Evolutionary conservation across 495 filamentous ascomycete genomes (phyloP), one percentile per base, ranked within the genome.

Genomic region (Penicillium simplicissimum): DNA sequence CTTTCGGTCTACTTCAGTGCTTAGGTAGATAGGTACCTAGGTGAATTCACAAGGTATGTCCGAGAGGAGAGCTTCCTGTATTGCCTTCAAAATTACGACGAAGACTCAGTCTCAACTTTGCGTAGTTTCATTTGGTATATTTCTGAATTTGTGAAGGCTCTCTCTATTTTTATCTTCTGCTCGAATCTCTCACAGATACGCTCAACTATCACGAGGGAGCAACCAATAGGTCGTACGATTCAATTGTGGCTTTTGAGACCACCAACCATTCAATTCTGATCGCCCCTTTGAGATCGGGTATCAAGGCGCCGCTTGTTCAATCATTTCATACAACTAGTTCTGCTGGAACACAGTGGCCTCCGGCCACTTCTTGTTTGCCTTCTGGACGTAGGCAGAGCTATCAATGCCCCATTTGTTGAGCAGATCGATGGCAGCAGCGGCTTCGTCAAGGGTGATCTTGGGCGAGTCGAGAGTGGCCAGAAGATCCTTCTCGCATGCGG

Each of bases 341-440:
- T 72, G 52, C 52, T 70, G 63, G 63, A 93, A 92, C 7, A 81
- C 72, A 1, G 81, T 84, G 17, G 89, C 87, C 68, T 91, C 83
- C 0, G 88, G 87, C 87, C 91, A 96, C 79, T 85, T 87, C 64
- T 79, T 73, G 55, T 77, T 77, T n/a, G 90, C 90, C 52, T 85
- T 85, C 54, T 85, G 73, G 40, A 82, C 75, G 68, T 91, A 94
- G 23, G 76, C 75, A 4, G 84, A 68, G 61, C 76, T 80, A 54
- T 86, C 81, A 53, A 79, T 79, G 42, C 83, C 83, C 85, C 89
- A 88, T 58, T 83, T 80, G 56, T 73, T 75, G 34, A 96, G 67
- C 31, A 89, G 67, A 5, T 81, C 76, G 34, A 91, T 71, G 13
- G 82, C 89, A 40, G 80, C 76, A 23, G 75, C 65, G 10, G 89